phyloP scores from a whole-genome alignment of 352 stramenopile genomes.

The Aphanomyces stellatus region DNA sequence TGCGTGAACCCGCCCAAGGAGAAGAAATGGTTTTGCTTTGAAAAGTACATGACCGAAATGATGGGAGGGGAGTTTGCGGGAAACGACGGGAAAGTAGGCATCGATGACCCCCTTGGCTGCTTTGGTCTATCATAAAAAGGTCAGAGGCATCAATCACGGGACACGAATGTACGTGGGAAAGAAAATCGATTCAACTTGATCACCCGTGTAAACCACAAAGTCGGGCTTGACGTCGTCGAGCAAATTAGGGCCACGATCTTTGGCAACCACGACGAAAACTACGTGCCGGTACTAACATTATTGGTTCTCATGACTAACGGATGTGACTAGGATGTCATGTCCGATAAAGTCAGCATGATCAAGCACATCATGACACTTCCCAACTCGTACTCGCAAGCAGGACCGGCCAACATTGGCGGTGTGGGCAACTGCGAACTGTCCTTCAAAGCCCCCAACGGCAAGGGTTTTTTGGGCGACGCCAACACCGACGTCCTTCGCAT shows the following conservation, averaged over 20 bases:
- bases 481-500: constrained; percentile 36
- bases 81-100: no score
- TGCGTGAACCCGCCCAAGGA: no score
- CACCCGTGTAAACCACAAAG: constrained; percentile 54
- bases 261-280: constrained; percentile 44
- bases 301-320: no score
- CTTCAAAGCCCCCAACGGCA: constrained; percentile 29
- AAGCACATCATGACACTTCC: neutral
- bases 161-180: constrained; percentile 20
- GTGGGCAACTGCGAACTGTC: constrained; percentile 48
- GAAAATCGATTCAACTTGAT: constrained; percentile 41
- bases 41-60: no score
- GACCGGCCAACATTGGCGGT: constrained; percentile 30
- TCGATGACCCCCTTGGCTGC: constrained; percentile 26
- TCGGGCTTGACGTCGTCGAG: constrained; percentile 52
- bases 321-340: no score
- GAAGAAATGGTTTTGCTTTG: no score
- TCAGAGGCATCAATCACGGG: no score
- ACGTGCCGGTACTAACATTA: neutral
- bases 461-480: no score
- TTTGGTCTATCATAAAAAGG: no score
- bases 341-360: neutral
- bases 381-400: constrained; percentile 35
- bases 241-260: constrained; percentile 46
- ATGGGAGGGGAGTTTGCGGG: no score